Percentiles rank a stretch among this genome's conserved stretches.
Conservation (phyloP, 345 rosid species). For the Hibiscus tridactylites region DNA sequence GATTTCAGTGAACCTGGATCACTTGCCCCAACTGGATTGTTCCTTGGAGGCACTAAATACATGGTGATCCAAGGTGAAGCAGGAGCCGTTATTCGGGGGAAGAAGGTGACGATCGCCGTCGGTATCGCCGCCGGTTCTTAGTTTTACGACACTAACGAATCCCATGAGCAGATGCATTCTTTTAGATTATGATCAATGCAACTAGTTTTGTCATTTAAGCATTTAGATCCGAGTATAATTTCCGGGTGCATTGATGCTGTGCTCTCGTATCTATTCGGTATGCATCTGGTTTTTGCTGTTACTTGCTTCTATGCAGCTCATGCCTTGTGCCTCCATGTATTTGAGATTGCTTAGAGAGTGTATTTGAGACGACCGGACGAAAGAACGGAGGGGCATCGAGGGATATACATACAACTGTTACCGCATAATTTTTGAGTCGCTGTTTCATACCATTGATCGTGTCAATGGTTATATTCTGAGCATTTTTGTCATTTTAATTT, state of each 20-base stretch:
- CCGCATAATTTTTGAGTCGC: not conserved
- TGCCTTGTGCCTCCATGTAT: not conserved
- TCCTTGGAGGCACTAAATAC: conserved; percentile 64
- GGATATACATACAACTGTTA: not conserved
- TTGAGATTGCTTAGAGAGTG: not conserved
- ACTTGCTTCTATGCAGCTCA: not conserved
- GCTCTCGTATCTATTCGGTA: not conserved
- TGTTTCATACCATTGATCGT: not conserved
- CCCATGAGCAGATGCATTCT: not conserved
- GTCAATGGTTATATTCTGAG: not conserved
- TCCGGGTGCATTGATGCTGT: not conserved
- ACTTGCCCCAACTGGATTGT: conserved; percentile 81
- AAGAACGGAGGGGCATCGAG: too few relatives aligned
- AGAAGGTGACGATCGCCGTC: conserved; percentile 47
- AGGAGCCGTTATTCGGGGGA: conserved; percentile 82
- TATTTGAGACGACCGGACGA: not conserved
- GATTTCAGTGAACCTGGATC: conserved; percentile 75
- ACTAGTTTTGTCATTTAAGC: not conserved
- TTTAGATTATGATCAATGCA: not conserved
- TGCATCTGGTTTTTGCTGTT: not conserved
- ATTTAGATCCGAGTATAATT: not conserved
- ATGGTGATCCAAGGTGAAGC: conserved; percentile 93
- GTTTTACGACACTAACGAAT: not conserved
- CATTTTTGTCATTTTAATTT: not conserved
- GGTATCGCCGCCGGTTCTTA: not conserved